These are phyloP conservation scores for Talaromyces marneffei DNA, from an alignment of 2,329 filamentous ascomycete genomes.

Conservation along the genomic window DNA sequence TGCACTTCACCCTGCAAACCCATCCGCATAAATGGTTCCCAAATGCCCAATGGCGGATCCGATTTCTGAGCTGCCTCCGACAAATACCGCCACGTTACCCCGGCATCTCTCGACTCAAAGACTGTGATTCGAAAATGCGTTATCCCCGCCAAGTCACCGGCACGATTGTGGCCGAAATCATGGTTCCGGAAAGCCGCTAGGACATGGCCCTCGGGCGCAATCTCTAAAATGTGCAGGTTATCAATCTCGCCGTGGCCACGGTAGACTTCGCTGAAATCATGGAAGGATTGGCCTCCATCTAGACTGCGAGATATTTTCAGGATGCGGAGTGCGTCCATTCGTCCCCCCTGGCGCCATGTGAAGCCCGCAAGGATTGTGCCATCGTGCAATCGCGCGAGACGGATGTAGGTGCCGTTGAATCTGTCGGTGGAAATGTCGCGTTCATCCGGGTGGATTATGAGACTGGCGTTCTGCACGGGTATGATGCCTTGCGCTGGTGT, in stretches of 20 bases:
- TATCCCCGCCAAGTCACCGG: conserved; percentile 21
- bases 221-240: conserved; percentile 45
- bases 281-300: conserved; percentile 40
- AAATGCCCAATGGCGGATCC: conserved; percentile 35
- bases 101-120: conserved; percentile 43
- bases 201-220: conserved; percentile 27
- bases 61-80: conserved; percentile 42
- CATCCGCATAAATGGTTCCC: conserved; percentile 48
- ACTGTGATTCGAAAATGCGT: conserved; percentile 48
- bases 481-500: not conserved
- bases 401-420: conserved; percentile 43
- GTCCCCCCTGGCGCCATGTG: conserved; percentile 36
- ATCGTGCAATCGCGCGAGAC: conserved; percentile 41
- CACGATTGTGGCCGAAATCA: conserved; percentile 26
- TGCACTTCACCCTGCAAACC: conserved; percentile 37
- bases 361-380: conserved; percentile 44
- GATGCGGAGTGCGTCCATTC: conserved; percentile 24
- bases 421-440: conserved; percentile 32
- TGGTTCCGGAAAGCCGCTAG: conserved; percentile 49
- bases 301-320: conserved; percentile 42
- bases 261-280: conserved; percentile 39
- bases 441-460: conserved; percentile 30
- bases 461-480: conserved; percentile 14
- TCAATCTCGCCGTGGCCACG: conserved; percentile 43
- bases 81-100: conserved; percentile 39